These are phyloP conservation scores for Filosporella fistucella DNA, from an alignment of 495 filamentous ascomycete species.

Conservation along the genomic window DNA sequence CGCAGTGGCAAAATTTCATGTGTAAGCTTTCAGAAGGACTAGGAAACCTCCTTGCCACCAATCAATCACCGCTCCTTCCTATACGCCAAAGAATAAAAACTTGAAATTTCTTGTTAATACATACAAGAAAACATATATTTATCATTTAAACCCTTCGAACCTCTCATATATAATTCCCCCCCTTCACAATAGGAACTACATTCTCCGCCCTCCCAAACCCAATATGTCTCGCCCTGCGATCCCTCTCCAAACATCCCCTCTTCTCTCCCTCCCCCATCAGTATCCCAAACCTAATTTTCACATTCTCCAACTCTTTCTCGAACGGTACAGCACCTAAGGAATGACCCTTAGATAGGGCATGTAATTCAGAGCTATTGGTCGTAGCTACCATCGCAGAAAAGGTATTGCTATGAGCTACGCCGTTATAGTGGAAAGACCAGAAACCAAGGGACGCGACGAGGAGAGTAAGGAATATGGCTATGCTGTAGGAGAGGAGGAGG, in stretches of 20 bases:
- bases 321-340: constrained; percentile 12
- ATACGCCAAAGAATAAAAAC: no score
- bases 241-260: neutral
- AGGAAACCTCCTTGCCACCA: no score
- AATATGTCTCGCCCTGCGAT: no score
- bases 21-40: no score
- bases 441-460: constrained; percentile 1
- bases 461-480: neutral
- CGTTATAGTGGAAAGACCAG: constrained; percentile 9
- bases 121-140: no score
- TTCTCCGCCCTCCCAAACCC: no score
- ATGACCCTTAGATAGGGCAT: constrained; percentile 4
- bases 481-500: constrained; percentile 11
- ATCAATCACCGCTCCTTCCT: no score
- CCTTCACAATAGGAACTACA: no score
- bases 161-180: no score
- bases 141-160: no score
- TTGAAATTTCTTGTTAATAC: no score
- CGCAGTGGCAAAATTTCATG: no score
- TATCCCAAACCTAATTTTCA: neutral
- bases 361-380: constrained; percentile 9
- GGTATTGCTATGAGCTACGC: constrained; percentile 5
- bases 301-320: neutral
- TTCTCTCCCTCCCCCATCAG: neutral
- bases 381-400: constrained; percentile 19